A percentile compares a stretch with the other conserved stretches of the same genome.
These are phyloP conservation scores for Penicillium hordei DNA, from an alignment of 2,329 filamentous ascomycete species.

Conservation along the genomic window DNA sequence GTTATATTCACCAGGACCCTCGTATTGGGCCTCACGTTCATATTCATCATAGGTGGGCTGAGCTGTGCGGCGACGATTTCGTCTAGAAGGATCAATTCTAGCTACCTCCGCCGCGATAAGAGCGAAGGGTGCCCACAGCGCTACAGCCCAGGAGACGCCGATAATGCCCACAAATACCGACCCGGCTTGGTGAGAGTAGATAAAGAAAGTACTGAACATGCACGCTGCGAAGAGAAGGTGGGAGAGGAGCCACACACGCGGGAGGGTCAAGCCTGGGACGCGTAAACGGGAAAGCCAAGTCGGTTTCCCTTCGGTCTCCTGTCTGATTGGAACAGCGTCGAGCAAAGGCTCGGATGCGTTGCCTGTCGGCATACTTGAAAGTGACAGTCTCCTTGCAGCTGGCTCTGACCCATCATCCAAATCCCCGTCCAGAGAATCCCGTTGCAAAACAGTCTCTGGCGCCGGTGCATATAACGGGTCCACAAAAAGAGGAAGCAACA, in stretches of 20 bases:
- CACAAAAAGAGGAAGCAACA: constrained; percentile 82
- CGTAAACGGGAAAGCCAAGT: constrained; percentile 61
- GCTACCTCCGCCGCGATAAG: constrained; percentile 92
- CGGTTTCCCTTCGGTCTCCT: constrained; percentile 18
- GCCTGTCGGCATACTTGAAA: constrained; percentile 35
- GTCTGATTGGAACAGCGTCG: constrained; percentile 16
- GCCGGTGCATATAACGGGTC: constrained; percentile 66
- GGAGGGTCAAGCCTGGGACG: constrained; percentile 81
- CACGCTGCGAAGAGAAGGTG: constrained; percentile 78
- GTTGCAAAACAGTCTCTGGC: constrained; percentile 4
- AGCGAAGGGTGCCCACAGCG: constrained; percentile 92
- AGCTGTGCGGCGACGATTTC: constrained; percentile 46
- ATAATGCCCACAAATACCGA: constrained; percentile 77
- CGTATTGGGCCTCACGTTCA: not conserved
- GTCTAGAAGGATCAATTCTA: constrained; percentile 69
- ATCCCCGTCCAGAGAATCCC: constrained; percentile 3
- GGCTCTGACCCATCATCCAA: constrained; percentile 20
- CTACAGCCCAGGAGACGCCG: constrained; percentile 88
- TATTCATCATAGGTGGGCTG: constrained; percentile 4
- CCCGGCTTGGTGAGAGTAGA: constrained; percentile 67
- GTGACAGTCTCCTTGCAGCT: constrained; percentile 30
- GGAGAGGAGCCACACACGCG: constrained; percentile 80
- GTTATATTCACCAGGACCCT: constrained; percentile 1
- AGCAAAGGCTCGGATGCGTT: constrained; percentile 34
- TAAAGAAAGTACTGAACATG: constrained; percentile 82